Conservation (phyloP, 768 basidiomycete genomes). For the Boletus reticulatus region DNA sequence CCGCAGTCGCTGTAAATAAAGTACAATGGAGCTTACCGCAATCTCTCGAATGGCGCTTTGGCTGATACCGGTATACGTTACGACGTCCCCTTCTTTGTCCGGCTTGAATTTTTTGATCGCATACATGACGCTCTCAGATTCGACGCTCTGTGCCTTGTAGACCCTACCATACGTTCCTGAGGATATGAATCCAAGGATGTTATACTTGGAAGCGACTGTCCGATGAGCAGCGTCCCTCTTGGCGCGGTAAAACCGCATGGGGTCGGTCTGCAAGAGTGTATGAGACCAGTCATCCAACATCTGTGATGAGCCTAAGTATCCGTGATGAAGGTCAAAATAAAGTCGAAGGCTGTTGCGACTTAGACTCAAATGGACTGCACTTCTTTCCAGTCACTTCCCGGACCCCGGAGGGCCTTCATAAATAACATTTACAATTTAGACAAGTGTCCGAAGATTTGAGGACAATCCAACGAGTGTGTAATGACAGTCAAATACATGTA, state of each 20-base stretch:
- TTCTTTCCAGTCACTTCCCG: too few species aligned
- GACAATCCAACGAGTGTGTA: too few species aligned
- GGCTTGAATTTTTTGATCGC: conserved; percentile 99
- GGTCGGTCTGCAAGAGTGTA: conserved; percentile 48
- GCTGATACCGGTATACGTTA: conserved; percentile 95
- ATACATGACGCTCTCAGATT: conserved; percentile 67
- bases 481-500: not conserved
- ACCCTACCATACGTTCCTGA: conserved; percentile 99
- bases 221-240: conserved; percentile 70
- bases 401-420: too few species aligned
- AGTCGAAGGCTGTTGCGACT: not conserved
- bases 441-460: not conserved
- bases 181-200: conserved; percentile 95
- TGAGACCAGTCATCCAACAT: conserved; percentile 40
- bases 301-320: not conserved
- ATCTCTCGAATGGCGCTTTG: conserved; percentile 98
- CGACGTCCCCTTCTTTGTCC: conserved; percentile 96
- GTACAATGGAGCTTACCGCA: conserved; percentile 53
- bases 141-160: conserved; percentile 88
- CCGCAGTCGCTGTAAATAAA: conserved; percentile 15
- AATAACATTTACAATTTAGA: too few species aligned
- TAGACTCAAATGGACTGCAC: not conserved
- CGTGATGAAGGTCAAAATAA: not conserved
- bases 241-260: conserved; percentile 83
- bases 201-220: conserved; percentile 77